Base-by-base conservation (phyloP, 1,139 yeast species). In the Lodderomyces elongisporus region DNA sequence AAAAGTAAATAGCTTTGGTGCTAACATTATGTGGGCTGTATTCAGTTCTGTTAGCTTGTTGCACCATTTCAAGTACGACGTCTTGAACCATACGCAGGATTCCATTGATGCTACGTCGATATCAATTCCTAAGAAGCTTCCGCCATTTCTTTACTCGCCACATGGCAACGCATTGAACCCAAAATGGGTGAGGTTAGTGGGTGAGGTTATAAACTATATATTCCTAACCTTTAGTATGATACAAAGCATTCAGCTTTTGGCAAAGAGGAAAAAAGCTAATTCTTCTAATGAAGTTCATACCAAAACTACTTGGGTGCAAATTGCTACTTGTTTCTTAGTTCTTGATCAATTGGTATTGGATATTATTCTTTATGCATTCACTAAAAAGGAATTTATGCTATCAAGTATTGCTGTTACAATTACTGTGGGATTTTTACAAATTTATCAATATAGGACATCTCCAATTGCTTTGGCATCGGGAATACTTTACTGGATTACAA, bases 81-180 rank as follows among this genome's bases (percentile, higher is more conserved):
- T n/a, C n/a, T n/a, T n/a, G n/a, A n/a, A n/a, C n/a, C n/a, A n/a
- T n/a, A n/a, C n/a, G n/a, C n/a, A n/a, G n/a, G n/a, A n/a, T n/a
- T n/a, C n/a, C n/a, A n/a, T n/a, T n/a, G n/a, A n/a, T n/a, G n/a
- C n/a, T n/a, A n/a, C n/a, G n/a, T n/a, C n/a, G n/a, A n/a, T n/a
- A n/a, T n/a, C n/a, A n/a, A n/a, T n/a, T n/a, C n/a, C n/a, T n/a
- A 20, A 20, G 10, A 20, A 20, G 10, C 10, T 20, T 2, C 44
- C 44, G 14, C 31, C 20, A 4, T 46, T 48, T 14, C 37, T 45
- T 22, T 39, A 39, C 27, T 40, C 43, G 3, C 38, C 38, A 1
- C 30, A 31, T 14, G 36, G 33, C 1, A 62, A 60, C 41, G 48
- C 60, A 14, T 39, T 61, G 17, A 57, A 60, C 40, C 67, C 68